Evolutionary conservation across 306 rosid species (phyloP), one percentile per base, ranked within the genome.

Genomic region (Purshia tridentata): DNA sequence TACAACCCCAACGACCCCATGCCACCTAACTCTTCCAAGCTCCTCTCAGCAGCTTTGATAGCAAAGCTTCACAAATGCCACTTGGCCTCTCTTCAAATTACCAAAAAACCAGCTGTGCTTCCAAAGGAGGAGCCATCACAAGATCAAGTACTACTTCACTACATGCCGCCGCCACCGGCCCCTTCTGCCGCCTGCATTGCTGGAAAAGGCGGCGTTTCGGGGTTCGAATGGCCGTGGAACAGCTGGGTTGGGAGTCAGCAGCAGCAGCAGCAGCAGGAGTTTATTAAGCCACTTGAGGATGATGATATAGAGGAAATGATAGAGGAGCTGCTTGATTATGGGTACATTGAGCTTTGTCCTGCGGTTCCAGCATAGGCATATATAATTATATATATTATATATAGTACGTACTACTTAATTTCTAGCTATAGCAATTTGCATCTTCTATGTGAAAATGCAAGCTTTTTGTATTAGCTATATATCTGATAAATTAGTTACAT

Each of bases 241-340:
- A 82, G 52, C 37, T 81, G 80, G 84, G 85, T 62, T 78, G 75
- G 76, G 0, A 45, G 47, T 42, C 68, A 66, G 6, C 70, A 66
- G 6, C 41, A 29, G 35, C 51, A 47, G 13, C 37, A 58, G 5
- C n/a, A 77, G 51, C 78, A 79, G 54, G 73, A 69, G 73, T 84
- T 40, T 52, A 9, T 77, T 77, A 82, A 87, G 53, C 87, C 83
- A 11, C 97, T 91, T 76, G 84, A 91, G 77, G 97, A 89, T 72
- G 88, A 91, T 81, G 86, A 91, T 73, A 87, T 91, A 0, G 92
- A 91, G 83, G 88, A 91, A 64, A 91, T 91, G 97, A 91, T 91
- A 41, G 91, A 91, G 52, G 97, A 91, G 76, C 70, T 91, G 82
- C 89, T 89, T 75, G 72, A 91, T 76, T 90, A 77, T 70, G 95